A percentile compares a stretch with the other conserved stretches of the same genome.
Evolutionary conservation across 2,329 filamentous ascomycete genomes (phyloP).

Genomic region (Niveomyces coronatus): DNA sequence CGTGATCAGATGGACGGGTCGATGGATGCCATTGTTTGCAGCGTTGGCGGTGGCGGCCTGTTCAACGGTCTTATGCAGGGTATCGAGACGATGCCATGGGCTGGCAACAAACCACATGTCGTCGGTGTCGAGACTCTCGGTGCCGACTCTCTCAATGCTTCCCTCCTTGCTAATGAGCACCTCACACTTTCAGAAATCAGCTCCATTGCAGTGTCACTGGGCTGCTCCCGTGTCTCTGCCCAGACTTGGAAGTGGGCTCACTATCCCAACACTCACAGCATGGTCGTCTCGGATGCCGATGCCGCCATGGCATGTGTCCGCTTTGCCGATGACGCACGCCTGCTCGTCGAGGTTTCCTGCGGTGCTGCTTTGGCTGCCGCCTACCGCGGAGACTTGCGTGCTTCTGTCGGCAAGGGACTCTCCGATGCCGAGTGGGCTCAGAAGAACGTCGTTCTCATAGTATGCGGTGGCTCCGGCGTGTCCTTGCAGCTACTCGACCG

Average conservation of each 20-base stretch:
- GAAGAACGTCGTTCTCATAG: constrained; percentile 70
- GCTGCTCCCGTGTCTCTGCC: constrained; percentile 59
- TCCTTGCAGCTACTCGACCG: constrained; percentile 48
- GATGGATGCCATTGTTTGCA: constrained; percentile 64
- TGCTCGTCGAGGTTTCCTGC: constrained; percentile 77
- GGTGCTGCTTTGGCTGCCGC: constrained; percentile 66
- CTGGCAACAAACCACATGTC: constrained; percentile 35
- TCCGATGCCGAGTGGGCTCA: constrained; percentile 48
- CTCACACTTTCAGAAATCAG: constrained; percentile 62
- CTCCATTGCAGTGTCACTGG: constrained; percentile 63
- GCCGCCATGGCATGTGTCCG: constrained; percentile 67
- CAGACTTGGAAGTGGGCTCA: constrained; percentile 56
- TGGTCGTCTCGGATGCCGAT: constrained; percentile 43
- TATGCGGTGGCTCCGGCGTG: constrained; percentile 71
- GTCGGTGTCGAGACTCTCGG: constrained; percentile 69
- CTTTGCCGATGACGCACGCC: constrained; percentile 70
- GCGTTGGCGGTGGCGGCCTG: constrained; percentile 71
- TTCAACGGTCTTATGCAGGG: constrained; percentile 68
- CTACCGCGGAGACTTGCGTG: constrained; percentile 54
- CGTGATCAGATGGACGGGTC: constrained; percentile 30
- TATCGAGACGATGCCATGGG: constrained; percentile 38
- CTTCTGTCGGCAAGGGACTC: constrained; percentile 43
- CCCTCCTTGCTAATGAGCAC: constrained; percentile 44
- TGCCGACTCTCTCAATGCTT: constrained; percentile 58
- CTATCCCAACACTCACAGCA: constrained; percentile 26